A percentile compares a stretch with the other conserved stretches of the same genome.
These are phyloP conservation scores for Ophiostoma fasciatum DNA, from an alignment of 2,329 filamentous ascomycete genomes.

Conservation along the genomic window DNA sequence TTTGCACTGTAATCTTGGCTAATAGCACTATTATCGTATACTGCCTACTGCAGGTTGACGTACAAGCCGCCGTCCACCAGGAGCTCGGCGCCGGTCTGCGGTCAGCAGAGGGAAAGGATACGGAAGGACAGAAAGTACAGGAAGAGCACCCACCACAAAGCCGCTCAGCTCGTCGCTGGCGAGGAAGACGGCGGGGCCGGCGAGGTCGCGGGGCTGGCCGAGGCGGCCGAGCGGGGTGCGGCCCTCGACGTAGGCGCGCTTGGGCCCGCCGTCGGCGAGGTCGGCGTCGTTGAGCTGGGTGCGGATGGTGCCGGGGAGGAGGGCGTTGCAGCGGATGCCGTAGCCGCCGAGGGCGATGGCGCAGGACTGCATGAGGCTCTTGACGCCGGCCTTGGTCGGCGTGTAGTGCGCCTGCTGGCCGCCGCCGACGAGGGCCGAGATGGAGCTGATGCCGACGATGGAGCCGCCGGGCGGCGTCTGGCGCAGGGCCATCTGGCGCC, in stretches of 20 bases:
- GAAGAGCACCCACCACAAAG: constrained; percentile 30
- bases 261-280: constrained; percentile 41
- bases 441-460: constrained; percentile 39
- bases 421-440: constrained; percentile 48
- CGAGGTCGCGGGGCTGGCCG: constrained; percentile 47
- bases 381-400: constrained; percentile 54
- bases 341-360: constrained; percentile 52
- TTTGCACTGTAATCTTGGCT: too few relatives aligned
- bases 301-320: constrained; percentile 54
- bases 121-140: neutral
- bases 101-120: neutral
- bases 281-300: constrained; percentile 58
- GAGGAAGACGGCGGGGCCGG: constrained; percentile 57
- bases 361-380: constrained; percentile 53
- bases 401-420: constrained; percentile 57
- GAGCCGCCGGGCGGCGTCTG: constrained; percentile 55
- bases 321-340: constrained; percentile 52
- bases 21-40: too few relatives aligned
- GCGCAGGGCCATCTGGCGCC: constrained; percentile 57
- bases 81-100: constrained; percentile 46
- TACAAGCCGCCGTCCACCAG: constrained; percentile 61
- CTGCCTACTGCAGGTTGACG: constrained; percentile 48
- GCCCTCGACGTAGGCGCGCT: constrained; percentile 51
- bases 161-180: constrained; percentile 48
- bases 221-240: constrained; percentile 50